Percentiles rank a stretch among this genome's conserved stretches.
These are phyloP conservation scores for Colletotrichum sp. DNA, from an alignment of 2,329 filamentous ascomycete genomes.

Conservation along the genomic window DNA sequence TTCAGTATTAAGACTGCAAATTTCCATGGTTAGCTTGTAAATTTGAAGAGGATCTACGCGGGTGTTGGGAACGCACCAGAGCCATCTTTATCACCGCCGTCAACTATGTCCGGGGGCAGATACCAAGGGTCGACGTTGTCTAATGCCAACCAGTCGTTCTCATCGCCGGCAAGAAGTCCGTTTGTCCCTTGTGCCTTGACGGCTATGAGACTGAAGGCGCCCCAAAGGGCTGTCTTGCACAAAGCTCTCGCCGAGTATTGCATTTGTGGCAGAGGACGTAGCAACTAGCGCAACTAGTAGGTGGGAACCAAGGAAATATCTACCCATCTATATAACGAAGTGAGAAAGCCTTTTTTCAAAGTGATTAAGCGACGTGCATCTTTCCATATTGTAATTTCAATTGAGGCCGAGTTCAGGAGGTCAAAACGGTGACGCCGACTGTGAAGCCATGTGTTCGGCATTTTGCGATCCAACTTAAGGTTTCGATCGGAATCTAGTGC, in stretches of 20 bases:
- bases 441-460: background rate
- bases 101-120: background rate
- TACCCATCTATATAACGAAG: background rate
- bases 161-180: background rate
- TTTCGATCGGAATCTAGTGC: background rate
- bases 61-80: background rate
- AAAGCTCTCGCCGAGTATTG: background rate
- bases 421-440: background rate
- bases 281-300: background rate
- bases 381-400: background rate
- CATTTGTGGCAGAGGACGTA: background rate
- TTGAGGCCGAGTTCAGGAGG: background rate
- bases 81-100: background rate
- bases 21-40: no score
- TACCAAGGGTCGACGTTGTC: background rate
- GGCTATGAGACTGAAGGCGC: background rate
- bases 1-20: background rate
- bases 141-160: background rate
- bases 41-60: rapidly evolving
- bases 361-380: rapidly evolving
- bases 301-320: rapidly evolving
- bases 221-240: background rate
- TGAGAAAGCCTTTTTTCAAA: rapidly evolving
- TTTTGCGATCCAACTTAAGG: background rate
- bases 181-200: background rate